A percentile compares a stretch with the other conserved stretches of the same genome.
phyloP scores from a whole-genome alignment of 441 rosid genomes.

The Mallotus japonicus region DNA sequence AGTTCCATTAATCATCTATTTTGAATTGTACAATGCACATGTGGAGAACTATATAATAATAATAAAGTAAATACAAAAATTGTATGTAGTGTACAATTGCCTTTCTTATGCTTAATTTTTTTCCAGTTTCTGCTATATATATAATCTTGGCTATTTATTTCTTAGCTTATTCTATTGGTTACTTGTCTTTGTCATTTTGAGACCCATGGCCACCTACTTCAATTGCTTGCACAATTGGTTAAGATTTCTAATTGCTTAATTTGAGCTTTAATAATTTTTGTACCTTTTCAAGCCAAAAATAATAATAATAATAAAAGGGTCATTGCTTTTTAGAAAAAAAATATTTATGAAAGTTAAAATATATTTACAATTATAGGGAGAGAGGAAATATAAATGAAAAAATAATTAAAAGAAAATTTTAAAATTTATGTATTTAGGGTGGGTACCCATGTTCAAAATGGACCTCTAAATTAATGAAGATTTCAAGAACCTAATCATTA shows the following conservation, averaged over 20 bases:
- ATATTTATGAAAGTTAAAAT: too few relatives aligned
- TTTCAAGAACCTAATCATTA: neutral
- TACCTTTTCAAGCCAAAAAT: too few relatives aligned
- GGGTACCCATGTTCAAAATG: too few relatives aligned
- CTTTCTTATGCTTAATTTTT: neutral
- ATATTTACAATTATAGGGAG: too few relatives aligned
- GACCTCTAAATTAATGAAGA: too few relatives aligned
- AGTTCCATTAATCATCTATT: neutral
- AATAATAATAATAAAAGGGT: too few relatives aligned
- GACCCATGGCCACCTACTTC: too few relatives aligned
- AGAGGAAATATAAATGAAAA: too few relatives aligned
- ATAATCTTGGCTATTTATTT: neutral
- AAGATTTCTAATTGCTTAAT: neutral
- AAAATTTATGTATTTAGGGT: too few relatives aligned
- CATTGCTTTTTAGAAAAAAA: too few relatives aligned
- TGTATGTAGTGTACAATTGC: neutral
- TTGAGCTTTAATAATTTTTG: neutral
- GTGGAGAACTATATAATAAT: constrained; percentile 11
- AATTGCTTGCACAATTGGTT: neutral
- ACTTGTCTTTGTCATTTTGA: constrained; percentile 1
- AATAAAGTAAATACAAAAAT: constrained; percentile 22
- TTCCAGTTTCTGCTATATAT: neutral
- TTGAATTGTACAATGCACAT: constrained; percentile 28
- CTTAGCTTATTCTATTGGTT: neutral
- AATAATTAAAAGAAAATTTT: too few relatives aligned